Percentiles rank a stretch among this genome's conserved stretches.
Evolutionary conservation across 169 alveolate genomes (phyloP).

Genomic region (Cyclospora cayetanensis): DNA sequence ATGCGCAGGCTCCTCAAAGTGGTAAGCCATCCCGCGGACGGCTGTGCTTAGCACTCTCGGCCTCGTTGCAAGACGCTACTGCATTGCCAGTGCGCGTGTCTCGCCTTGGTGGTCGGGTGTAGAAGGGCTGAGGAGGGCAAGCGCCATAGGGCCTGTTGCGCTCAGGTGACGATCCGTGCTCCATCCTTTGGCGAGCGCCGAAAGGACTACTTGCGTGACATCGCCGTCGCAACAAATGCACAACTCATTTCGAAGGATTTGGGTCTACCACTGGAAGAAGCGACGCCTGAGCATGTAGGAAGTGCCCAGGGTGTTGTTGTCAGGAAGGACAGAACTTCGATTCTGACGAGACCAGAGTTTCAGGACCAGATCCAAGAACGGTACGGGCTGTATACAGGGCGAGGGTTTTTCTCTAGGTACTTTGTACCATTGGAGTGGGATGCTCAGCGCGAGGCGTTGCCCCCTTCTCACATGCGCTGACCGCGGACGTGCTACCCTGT

Average conservation of each 20-base stretch:
- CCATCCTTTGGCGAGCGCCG: slow-evolving; percentile 92
- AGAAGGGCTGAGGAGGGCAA: no score
- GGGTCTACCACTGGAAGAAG: slow-evolving; percentile 85
- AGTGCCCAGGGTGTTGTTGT: slow-evolving; percentile 86
- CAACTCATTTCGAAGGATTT: slow-evolving; percentile 86
- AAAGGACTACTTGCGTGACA: slow-evolving; percentile 87
- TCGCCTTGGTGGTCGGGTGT: slow-evolving; percentile 7
- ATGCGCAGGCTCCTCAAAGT: slow-evolving; percentile 89
- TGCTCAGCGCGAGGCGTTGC: no score
- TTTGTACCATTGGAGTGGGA: no score
- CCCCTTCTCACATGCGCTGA: no score
- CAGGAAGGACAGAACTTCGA: slow-evolving; percentile 88
- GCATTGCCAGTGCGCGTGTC: slow-evolving; percentile 31
- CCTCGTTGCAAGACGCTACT: background rate
- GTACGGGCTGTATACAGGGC: background rate
- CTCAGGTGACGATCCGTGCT: slow-evolving; percentile 88
- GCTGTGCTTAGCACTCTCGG: background rate
- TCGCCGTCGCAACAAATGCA: slow-evolving; percentile 89
- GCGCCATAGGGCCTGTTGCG: no score
- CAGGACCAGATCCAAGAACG: slow-evolving; percentile 65
- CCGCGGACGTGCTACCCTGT: no score
- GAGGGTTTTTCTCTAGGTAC: no score
- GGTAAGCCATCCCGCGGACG: slow-evolving; percentile 72
- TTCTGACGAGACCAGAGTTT: slow-evolving; percentile 83
- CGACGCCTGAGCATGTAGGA: slow-evolving; percentile 82